Percentiles rank a stretch among this genome's conserved stretches.
phyloP scores from a whole-genome alignment of 106 monocot genomes.

The Allium fistulosum region DNA sequence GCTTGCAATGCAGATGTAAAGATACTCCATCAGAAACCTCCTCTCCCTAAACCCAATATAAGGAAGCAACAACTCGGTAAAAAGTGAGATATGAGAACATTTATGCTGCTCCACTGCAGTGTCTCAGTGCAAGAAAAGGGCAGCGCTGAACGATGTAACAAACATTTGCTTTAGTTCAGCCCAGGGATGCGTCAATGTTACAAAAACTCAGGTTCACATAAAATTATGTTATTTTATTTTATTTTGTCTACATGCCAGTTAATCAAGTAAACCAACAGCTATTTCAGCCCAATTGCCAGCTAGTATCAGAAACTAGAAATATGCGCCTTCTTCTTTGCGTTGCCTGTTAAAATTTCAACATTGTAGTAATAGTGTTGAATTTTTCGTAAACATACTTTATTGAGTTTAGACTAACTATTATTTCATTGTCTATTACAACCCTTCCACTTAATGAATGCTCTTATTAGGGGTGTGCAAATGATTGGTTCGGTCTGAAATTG shows the following conservation, averaged over 20 bases:
- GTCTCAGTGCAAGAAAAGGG: slow-evolving; percentile 36
- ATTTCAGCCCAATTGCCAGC: neutral
- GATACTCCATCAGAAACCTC: too few relatives aligned
- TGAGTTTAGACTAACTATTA: too few relatives aligned
- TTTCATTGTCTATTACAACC: too few relatives aligned
- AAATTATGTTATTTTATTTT: neutral
- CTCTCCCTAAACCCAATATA: slow-evolving; percentile 21
- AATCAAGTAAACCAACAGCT: neutral
- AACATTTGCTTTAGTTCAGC: slow-evolving; percentile 29
- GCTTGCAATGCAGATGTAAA: slow-evolving; percentile 14
- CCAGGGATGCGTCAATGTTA: slow-evolving; percentile 14
- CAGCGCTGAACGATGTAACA: slow-evolving; percentile 38
- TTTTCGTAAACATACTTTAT: too few relatives aligned
- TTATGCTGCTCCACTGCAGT: slow-evolving; percentile 14
- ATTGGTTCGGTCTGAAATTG: too few relatives aligned
- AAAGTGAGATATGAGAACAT: slow-evolving; percentile 53
- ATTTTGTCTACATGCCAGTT: too few relatives aligned
- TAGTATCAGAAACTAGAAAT: too few relatives aligned
- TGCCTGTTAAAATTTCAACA: too few relatives aligned
- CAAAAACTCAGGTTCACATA: slow-evolving; percentile 54
- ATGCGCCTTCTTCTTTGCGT: too few relatives aligned
- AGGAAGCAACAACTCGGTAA: slow-evolving; percentile 10
- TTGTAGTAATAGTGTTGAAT: too few relatives aligned
- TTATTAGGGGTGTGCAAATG: too few relatives aligned
- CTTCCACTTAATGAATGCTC: too few relatives aligned